A percentile compares a stretch with the other conserved stretches of the same genome.
These are phyloP conservation scores for Termitomyces sp. DNA, from an alignment of 768 basidiomycete genomes.

Conservation along the genomic window DNA sequence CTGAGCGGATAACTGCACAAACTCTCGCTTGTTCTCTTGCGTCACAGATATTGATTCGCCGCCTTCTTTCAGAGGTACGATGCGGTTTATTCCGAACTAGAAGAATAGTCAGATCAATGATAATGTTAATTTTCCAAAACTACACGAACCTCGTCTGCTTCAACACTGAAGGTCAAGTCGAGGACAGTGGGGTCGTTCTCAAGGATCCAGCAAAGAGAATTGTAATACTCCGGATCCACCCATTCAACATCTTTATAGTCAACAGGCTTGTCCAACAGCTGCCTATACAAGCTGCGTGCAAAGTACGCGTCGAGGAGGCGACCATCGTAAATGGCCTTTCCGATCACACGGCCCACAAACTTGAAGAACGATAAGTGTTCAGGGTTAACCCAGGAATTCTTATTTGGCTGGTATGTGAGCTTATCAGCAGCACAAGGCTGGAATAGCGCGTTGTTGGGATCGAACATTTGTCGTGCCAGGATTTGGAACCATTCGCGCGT, in stretches of 20 bases:
- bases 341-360: conserved; percentile 96
- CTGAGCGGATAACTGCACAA: conserved; percentile 91
- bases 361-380: conserved; percentile 98
- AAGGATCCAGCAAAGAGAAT: conserved; percentile 95
- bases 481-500: conserved; percentile 99
- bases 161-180: conserved; percentile 92
- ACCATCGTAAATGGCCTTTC: conserved; percentile 96
- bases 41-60: conserved; percentile 86
- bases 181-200: conserved; percentile 88
- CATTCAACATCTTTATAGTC: conserved; percentile 96
- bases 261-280: conserved; percentile 88
- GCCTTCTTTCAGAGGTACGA: conserved; percentile 80
- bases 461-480: conserved; percentile 97
- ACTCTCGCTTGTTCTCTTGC: conserved; percentile 94
- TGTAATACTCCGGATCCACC: conserved; percentile 98
- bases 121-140: neutral
- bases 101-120: conserved; percentile 10
- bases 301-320: conserved; percentile 97
- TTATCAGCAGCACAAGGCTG: conserved; percentile 95
- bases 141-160: conserved; percentile 81
- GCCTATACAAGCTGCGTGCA: conserved; percentile 92
- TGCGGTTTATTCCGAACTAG: conserved; percentile 87
- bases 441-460: conserved; percentile 97
- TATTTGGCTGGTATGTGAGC: conserved; percentile 94
- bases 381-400: conserved; percentile 89